Base-by-base conservation (phyloP, 371 early-diverging fungal species). In the Sanchytrium tribonematis region DNA sequence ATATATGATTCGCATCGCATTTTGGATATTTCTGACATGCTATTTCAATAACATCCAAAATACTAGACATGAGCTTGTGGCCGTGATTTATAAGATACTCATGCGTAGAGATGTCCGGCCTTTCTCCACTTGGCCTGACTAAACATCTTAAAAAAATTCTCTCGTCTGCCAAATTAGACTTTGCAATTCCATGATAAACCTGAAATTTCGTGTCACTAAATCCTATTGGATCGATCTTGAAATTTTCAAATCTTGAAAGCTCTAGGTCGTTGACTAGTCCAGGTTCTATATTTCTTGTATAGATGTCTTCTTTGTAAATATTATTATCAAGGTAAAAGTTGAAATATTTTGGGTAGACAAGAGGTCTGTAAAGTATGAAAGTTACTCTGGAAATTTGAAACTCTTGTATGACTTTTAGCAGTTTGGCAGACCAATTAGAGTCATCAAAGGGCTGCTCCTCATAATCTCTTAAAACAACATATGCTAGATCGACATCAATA, bases 101-200 rank as follows among this genome's bases (percentile, higher is more conserved):
- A 17, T 68, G 17, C 17, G 28, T 68, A 2, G 12, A 28, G 2
- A 2, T 5, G 5, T 28, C n/a, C n/a, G n/a, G n/a, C 5, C 12
- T 2, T 27, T 27, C 5, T 27, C 28, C 29, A 67, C 88, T 90
- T 30, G 95, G 94, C 70, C 93, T 88, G 30, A 94, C 91, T 72
- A 97, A 78, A n/a, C 89, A 91, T 69, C 97, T 88, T 66, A 97
- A 86, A 77, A 97, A 97, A 87, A 97, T 91, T 31, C 97, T 84
- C 69, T 87, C 85, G 76, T 97, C 97, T 0, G 89, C 80, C 1
- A 87, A 80, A 76, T 97, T 93, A 75, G 90, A 86, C 80, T 92
- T 93, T 75, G 90, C 90, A 68, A 87, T 84, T 31, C 89, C 93
- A 75, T 90, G 87, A 85, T 97, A 97, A 66, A 94, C 86, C 73